phyloP scores from a whole-genome alignment of 2,329 filamentous ascomycete species.

The Nectriaceae sp. region DNA sequence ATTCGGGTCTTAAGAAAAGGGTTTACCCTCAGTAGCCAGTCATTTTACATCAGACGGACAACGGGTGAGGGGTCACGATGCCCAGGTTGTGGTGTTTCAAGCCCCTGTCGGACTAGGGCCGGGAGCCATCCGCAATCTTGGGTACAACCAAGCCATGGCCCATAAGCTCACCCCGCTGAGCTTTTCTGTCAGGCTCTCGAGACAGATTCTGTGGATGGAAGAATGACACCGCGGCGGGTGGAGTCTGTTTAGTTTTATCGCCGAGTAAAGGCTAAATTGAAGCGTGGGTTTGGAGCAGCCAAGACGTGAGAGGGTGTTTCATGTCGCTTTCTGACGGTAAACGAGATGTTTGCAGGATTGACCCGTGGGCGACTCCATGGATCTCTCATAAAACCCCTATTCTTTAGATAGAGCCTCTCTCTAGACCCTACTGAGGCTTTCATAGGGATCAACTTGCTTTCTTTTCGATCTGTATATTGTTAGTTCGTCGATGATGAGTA shows the following conservation, averaged over 20 bases:
- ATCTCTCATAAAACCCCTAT: too few species aligned
- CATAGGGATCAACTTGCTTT: too few species aligned
- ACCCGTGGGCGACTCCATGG: too few species aligned
- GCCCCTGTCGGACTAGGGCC: conserved; percentile 13
- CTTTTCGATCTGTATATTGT: too few species aligned
- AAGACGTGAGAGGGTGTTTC: conserved; percentile 16
- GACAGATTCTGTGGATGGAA: too few species aligned
- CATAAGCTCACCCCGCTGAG: conserved; percentile 3
- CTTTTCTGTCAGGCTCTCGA: neutral
- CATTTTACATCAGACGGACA: conserved; percentile 23
- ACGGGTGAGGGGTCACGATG: conserved; percentile 17
- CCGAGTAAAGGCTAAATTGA: too few species aligned
- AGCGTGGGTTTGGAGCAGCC: conserved; percentile 11
- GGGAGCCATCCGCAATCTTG: neutral
- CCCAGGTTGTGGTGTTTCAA: conserved; percentile 24
- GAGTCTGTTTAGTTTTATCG: too few species aligned
- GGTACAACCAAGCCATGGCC: conserved; percentile 7
- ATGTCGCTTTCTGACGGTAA: conserved; percentile 10
- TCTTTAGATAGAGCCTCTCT: too few species aligned
- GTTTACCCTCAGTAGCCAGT: conserved; percentile 6
- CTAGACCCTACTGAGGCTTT: too few species aligned
- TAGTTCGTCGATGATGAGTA: too few species aligned
- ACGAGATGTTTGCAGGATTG: conserved; percentile 17
- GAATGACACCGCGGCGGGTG: too few species aligned
- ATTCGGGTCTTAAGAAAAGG: conserved; percentile 3